These are phyloP conservation scores for Ricinus communis DNA, from an alignment of 345 rosid species.

Conservation along the genomic window DNA sequence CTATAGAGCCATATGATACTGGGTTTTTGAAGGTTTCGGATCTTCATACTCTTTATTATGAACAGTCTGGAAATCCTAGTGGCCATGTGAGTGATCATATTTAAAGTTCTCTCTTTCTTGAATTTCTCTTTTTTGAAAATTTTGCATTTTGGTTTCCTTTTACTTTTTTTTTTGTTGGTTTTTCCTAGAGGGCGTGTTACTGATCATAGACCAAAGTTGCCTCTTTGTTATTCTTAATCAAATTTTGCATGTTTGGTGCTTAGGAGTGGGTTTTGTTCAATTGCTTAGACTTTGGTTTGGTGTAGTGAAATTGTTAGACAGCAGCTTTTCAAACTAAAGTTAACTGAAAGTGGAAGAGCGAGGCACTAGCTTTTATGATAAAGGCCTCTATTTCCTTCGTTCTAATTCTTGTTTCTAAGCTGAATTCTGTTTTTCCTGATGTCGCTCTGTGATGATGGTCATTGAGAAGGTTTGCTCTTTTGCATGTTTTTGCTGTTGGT, in stretches of 20 bases:
- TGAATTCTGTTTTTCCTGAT: not conserved
- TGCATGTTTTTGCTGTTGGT: not conserved
- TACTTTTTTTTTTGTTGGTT: not conserved
- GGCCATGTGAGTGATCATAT: constrained; percentile 61
- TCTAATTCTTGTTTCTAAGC: not conserved
- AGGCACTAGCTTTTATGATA: not conserved
- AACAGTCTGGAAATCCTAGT: constrained; percentile 87
- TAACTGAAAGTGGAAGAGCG: not conserved
- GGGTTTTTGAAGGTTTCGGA: constrained; percentile 83
- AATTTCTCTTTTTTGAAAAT: not conserved
- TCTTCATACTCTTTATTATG: constrained; percentile 73
- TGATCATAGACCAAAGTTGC: too few relatives aligned
- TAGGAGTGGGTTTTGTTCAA: not conserved
- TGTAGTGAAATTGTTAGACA: not conserved
- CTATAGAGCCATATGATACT: constrained; percentile 61
- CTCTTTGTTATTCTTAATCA: too few relatives aligned
- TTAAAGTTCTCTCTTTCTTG: not conserved
- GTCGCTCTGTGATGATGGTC: not conserved
- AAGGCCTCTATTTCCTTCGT: not conserved
- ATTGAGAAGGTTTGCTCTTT: too few relatives aligned
- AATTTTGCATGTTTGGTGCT: too few relatives aligned
- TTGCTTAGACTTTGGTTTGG: not conserved
- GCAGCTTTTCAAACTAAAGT: not conserved
- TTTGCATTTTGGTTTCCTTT: not conserved
- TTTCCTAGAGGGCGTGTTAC: not conserved